These are phyloP conservation scores for Diospyros kaki DNA, from an alignment of 148 eudicot genomes.

Conservation along the genomic window DNA sequence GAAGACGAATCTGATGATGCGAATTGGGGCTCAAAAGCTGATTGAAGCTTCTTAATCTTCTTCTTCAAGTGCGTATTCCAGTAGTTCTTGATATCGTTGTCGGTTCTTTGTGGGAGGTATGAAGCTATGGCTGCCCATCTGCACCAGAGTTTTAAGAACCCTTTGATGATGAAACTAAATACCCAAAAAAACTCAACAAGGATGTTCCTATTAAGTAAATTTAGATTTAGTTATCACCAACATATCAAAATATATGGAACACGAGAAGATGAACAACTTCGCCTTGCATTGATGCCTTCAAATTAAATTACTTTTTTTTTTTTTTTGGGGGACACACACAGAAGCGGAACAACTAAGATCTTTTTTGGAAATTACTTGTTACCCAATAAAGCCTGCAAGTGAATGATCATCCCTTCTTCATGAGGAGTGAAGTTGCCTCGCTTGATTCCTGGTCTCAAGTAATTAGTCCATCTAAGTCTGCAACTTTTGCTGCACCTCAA, in stretches of 20 bases:
- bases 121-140: constrained; percentile 99
- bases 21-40: constrained; percentile 33
- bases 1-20: constrained; percentile 18
- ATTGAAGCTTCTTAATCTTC: constrained; percentile 62
- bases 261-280: too few species aligned
- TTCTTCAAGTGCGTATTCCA: constrained; percentile 96
- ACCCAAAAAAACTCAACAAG: too few species aligned
- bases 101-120: constrained; percentile 90
- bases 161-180: too few species aligned
- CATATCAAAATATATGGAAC: too few species aligned
- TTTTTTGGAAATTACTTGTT: constrained; percentile 31
- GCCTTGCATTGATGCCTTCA: too few species aligned
- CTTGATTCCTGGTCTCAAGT: constrained; percentile 51
- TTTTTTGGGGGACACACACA: too few species aligned
- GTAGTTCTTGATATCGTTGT: constrained; percentile 85
- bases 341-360: neutral
- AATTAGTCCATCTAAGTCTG: constrained; percentile 56
- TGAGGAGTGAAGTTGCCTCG: constrained; percentile 52
- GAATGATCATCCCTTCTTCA: constrained; percentile 51
- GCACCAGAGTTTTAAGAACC: neutral
- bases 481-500: constrained; percentile 60
- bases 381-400: constrained; percentile 51
- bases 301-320: too few species aligned
- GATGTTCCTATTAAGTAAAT: too few species aligned
- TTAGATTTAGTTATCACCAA: too few species aligned